Evolutionary conservation across 306 rosid species (phyloP).

Genomic region (Albizia julibrissin): DNA sequence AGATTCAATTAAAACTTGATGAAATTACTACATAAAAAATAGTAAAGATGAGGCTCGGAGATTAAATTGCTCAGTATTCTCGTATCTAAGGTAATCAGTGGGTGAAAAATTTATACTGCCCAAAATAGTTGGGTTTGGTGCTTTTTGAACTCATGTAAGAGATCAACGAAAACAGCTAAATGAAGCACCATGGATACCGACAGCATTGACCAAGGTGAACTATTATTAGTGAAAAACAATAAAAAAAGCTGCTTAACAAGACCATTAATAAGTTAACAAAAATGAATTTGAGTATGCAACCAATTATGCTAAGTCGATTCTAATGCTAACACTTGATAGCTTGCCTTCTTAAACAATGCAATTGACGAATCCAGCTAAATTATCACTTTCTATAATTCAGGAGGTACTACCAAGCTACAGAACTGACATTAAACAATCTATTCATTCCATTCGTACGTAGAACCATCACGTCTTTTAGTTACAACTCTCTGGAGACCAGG

Average conservation of each 20-base stretch:
- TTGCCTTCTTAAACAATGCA: not conserved
- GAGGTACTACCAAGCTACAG: not conserved
- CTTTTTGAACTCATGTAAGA: not conserved
- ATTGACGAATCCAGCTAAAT: conserved; percentile 2
- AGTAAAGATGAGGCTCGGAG: not conserved
- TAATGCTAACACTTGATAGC: not conserved
- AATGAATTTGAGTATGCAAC: not conserved
- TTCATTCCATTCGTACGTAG: not conserved
- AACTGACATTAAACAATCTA: not conserved
- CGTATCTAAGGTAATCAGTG: not conserved
- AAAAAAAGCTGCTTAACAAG: not conserved
- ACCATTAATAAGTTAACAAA: conserved; percentile 7
- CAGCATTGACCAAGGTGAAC: not conserved
- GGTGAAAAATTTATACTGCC: conserved; percentile 8
- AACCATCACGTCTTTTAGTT: not conserved
- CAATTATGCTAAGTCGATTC: not conserved
- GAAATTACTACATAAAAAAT: not conserved
- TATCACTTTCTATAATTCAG: not conserved
- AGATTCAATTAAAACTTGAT: not conserved
- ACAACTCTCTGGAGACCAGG: not conserved
- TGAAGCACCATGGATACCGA: not conserved
- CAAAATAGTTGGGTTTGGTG: conserved; percentile 12
- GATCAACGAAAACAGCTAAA: not conserved
- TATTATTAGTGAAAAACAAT: not conserved
- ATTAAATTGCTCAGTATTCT: not conserved